Conservation (phyloP, 805 yeast genomes). For the Candida vartiovaarae region DNA sequence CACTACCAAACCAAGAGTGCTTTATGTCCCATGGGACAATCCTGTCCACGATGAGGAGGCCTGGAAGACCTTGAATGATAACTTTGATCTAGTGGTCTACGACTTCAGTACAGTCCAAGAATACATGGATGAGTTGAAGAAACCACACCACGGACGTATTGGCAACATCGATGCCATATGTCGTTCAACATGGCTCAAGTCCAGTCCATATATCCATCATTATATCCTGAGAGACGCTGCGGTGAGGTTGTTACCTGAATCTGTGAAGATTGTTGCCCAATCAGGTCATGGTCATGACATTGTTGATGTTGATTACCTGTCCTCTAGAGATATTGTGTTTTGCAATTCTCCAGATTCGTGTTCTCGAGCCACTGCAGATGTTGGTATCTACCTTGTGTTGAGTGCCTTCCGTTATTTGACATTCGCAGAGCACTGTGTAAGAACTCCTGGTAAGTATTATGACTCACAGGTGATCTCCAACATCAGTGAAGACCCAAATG, state of each 20-base stretch:
- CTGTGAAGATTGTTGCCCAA: conserved; percentile 30
- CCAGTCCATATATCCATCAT: conserved; percentile 32
- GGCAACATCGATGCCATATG: conserved; percentile 31
- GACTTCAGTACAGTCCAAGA: conserved; percentile 29
- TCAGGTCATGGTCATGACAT: conserved; percentile 36
- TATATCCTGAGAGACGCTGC: conserved; percentile 30
- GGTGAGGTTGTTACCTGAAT: conserved; percentile 26
- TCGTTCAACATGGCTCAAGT: conserved; percentile 33
- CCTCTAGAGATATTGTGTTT: conserved; percentile 27
- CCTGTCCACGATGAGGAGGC: conserved; percentile 31
- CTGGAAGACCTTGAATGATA: conserved; percentile 30
- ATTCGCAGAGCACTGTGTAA: conserved; percentile 31
- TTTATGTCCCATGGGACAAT: conserved; percentile 32
- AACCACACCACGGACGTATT: conserved; percentile 29
- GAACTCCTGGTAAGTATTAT: conserved; percentile 27
- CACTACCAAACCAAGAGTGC: conserved; percentile 26
- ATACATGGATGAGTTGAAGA: conserved; percentile 27
- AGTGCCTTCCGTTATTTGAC: conserved; percentile 31
- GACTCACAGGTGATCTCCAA: conserved; percentile 26
- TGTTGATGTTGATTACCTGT: conserved; percentile 31
- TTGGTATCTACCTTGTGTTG: conserved; percentile 28
- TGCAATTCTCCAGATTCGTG: conserved; percentile 35
- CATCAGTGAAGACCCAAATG: conserved; percentile 34
- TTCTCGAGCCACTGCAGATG: conserved; percentile 34
- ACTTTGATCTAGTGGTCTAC: conserved; percentile 28